These are phyloP conservation scores for Iris pallida DNA, from an alignment of 116 monocot species.

Conservation along the genomic window DNA sequence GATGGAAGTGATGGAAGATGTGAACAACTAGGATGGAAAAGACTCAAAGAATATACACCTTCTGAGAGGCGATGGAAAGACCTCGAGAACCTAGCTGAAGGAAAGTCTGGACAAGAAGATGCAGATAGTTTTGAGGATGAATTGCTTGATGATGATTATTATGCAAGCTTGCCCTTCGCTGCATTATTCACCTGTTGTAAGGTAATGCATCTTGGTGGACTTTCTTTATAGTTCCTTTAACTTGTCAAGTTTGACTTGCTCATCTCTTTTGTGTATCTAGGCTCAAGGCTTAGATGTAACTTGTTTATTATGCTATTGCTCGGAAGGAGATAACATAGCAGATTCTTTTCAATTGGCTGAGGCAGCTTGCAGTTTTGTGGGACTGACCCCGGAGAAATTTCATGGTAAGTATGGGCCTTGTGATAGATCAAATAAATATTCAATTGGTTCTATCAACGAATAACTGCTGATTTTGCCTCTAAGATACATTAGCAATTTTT, in stretches of 20 bases:
- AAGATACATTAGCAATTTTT: too few relatives aligned
- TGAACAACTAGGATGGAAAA: slow-evolving; percentile 80
- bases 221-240: too few relatives aligned
- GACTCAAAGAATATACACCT: slow-evolving; percentile 73
- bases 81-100: slow-evolving; percentile 57
- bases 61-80: slow-evolving; percentile 63
- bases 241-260: not conserved
- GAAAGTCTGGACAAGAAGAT: slow-evolving; percentile 35
- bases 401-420: slow-evolving; percentile 21
- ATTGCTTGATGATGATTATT: slow-evolving; percentile 71
- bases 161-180: slow-evolving; percentile 77
- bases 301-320: slow-evolving; percentile 83
- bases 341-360: slow-evolving; percentile 82
- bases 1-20: slow-evolving; percentile 59
- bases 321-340: slow-evolving; percentile 92
- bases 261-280: slow-evolving; percentile 19
- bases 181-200: slow-evolving; percentile 78
- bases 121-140: slow-evolving; percentile 40
- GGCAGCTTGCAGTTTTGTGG: slow-evolving; percentile 66
- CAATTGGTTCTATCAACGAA: too few relatives aligned
- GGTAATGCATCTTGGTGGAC: slow-evolving; percentile 27
- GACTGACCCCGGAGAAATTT: slow-evolving; percentile 35
- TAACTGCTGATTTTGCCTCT: too few relatives aligned
- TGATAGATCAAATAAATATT: too few relatives aligned
- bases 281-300: slow-evolving; percentile 80